Evolutionary conservation across 768 basidiomycete genomes (phyloP).

Genomic region (Dacryopinax primogenitus): DNA sequence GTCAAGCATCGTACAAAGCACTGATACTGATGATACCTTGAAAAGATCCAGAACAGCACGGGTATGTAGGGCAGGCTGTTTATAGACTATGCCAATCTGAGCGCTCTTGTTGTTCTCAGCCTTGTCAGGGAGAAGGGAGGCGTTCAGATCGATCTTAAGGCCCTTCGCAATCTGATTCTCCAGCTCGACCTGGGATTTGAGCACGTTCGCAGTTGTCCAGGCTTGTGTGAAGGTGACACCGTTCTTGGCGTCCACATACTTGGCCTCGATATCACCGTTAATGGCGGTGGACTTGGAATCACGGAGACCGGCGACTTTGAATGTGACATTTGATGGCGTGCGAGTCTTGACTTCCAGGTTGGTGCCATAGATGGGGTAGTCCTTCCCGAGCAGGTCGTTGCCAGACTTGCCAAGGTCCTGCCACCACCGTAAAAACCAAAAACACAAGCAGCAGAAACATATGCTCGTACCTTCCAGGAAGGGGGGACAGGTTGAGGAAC

Average conservation of each 20-base stretch:
- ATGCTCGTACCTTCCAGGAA: constrained; percentile 70
- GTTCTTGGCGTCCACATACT: constrained; percentile 81
- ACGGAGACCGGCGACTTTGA: constrained; percentile 81
- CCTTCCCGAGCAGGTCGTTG: constrained; percentile 84
- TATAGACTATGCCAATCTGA: constrained; percentile 65
- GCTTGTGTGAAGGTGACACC: constrained; percentile 88
- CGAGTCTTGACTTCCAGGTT: constrained; percentile 78
- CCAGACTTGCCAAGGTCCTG: constrained; percentile 96
- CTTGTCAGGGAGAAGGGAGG: constrained; percentile 76
- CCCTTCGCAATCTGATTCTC: constrained; percentile 97
- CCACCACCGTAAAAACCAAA: constrained; percentile 3
- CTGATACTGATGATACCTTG: constrained; percentile 47
- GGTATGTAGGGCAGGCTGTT: constrained; percentile 90
- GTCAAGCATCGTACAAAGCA: background rate
- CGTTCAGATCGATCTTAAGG: constrained; percentile 84
- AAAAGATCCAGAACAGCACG: constrained; percentile 83
- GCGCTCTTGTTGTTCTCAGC: constrained; percentile 57
- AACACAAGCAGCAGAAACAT: constrained; percentile 3
- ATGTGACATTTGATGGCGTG: constrained; percentile 77
- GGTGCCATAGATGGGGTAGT: constrained; percentile 68
- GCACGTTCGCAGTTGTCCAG: constrained; percentile 89
- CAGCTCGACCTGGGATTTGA: constrained; percentile 84
- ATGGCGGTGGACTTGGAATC: constrained; percentile 64
- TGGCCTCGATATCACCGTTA: constrained; percentile 86
- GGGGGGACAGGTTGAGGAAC: constrained; percentile 93